phyloP scores from a whole-genome alignment of 1,284 basidiomycete species.

The Austroboletus rostrupii region DNA sequence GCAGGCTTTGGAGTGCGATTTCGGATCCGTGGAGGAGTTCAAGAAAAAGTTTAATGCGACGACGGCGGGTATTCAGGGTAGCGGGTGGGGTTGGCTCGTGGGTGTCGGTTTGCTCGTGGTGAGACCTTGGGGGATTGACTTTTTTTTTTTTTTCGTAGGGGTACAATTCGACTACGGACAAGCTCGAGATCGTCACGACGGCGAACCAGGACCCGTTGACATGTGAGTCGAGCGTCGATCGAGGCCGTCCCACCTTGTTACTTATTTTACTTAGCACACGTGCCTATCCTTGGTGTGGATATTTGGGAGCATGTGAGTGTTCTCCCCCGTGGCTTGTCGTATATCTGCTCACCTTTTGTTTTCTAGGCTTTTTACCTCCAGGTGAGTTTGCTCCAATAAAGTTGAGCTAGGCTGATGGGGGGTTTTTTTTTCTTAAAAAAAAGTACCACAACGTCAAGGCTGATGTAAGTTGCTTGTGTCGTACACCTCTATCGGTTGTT shows the following conservation, averaged over 20 bases:
- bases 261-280: conserved; percentile 35
- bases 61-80: conserved; percentile 83
- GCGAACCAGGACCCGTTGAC: conserved; percentile 86
- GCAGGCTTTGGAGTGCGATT: conserved; percentile 58
- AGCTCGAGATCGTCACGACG: conserved; percentile 75
- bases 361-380: conserved; percentile 74
- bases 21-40: conserved; percentile 69
- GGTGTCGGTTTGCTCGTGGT: background rate
- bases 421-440: background rate
- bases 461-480: conserved; percentile 49
- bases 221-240: conserved; percentile 32
- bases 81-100: conserved; percentile 87
- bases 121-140: conserved; percentile 6
- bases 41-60: conserved; percentile 71
- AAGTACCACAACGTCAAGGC: conserved; percentile 76
- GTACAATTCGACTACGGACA: conserved; percentile 56
- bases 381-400: conserved; percentile 20
- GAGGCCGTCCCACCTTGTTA: too few species aligned
- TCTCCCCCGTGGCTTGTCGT: background rate
- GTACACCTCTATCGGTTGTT: background rate
- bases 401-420: background rate
- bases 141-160: conserved; percentile 74
- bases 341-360: conserved; percentile 9
- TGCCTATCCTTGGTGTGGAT: conserved; percentile 85
- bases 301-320: conserved; percentile 73